Conservation (phyloP, 345 rosid genomes). For the Melaleuca alternifolia region DNA sequence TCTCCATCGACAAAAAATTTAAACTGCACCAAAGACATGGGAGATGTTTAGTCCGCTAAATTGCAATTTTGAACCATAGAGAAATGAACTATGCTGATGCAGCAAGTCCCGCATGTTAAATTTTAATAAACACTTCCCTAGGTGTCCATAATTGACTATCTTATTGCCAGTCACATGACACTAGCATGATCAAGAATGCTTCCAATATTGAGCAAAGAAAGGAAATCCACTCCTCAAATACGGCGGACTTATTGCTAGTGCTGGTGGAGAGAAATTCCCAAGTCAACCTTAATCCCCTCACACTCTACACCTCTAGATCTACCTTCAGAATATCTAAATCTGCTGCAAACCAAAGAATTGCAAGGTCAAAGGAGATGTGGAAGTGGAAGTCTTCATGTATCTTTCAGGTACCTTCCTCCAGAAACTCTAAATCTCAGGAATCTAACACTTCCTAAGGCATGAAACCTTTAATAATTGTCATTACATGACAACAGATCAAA, state of each 20-base stretch:
- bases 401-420: background rate
- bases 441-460: background rate
- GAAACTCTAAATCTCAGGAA: background rate
- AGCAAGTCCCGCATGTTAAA: background rate
- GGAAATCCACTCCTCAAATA: background rate
- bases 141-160: background rate
- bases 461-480: background rate
- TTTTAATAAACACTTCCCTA: background rate
- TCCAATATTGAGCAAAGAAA: background rate
- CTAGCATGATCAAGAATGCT: background rate
- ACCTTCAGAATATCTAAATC: background rate
- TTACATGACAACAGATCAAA: background rate
- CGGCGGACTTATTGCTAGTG: background rate
- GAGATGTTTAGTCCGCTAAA: background rate
- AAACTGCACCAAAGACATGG: conserved; percentile 37
- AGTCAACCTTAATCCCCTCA: background rate
- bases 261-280: background rate
- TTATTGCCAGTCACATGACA: background rate
- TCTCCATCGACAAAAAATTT: conserved; percentile 88
- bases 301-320: background rate
- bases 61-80: background rate
- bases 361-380: background rate
- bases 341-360: background rate
- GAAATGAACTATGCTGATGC: background rate
- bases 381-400: background rate